Base-by-base conservation (phyloP, 805 yeast species). In the Suhomyces pyralidae region DNA sequence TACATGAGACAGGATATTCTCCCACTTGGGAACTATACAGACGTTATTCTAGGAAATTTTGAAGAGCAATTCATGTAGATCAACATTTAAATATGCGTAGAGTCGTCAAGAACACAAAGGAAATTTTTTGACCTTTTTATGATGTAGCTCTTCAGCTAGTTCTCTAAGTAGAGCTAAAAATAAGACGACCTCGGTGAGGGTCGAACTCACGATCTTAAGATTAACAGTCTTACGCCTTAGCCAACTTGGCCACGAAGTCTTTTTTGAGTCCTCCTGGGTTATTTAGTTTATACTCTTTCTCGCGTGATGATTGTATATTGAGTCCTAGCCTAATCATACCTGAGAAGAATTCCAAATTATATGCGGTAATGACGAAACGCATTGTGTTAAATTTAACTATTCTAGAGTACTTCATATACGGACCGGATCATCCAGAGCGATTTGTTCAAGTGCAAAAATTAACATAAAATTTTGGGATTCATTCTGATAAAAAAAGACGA, bases 171-270 rank as follows among this genome's bases (percentile, higher is more conserved):
- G 14, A 42, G 9, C 4, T 5, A 9, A 17, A 46, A 34, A 48
- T 22, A 19, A 28, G 20, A 20, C 51, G 51, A 48, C 51, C 51
- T 48, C 51, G 51, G 51, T 48, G 51, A 48, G 51, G 51, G 46
- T 48, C 51, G 51, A 48, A 48, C 51, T 48, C 51, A 48, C 51
- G 51, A 40, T 48, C 51, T 48, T 28, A 48, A 48, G 51, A 48
- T 48, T 48, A 48, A 48, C 51, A 48, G 51, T 48, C 51, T 48
- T 48, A 48, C 51, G 51, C 51, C 51, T 48, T 48, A 48, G 40
- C 51, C 51, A 48, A 28, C 51, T 48, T 48, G 51, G 51, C 51
- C 51, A 48, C 51, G 51, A 48, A 48, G 51, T 48, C 51, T 5
- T 43, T 26, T 26, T 25, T 25, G 26, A 7, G 26, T 25, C 9